Conservation (phyloP, 2,329 filamentous ascomycete species). For the Phaeosphaeriaceae sp. region DNA sequence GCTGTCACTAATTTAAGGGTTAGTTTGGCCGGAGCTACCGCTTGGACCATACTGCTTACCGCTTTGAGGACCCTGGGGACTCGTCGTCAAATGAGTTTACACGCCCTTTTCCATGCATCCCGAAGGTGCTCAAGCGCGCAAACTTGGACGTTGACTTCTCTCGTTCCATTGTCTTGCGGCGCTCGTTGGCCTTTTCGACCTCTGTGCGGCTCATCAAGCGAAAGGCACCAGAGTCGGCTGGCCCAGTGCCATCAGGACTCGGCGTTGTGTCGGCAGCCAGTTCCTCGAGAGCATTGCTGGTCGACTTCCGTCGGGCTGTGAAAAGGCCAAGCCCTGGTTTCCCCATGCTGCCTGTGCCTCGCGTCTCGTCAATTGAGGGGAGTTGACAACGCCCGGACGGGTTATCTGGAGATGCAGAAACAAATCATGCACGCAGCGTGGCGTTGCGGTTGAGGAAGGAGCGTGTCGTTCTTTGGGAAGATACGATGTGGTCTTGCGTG, state of each 20-base stretch:
- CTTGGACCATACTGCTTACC: constrained; percentile 36
- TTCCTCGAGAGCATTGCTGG: constrained; percentile 45
- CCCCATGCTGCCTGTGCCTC: constrained; percentile 27
- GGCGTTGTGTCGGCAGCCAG: constrained; percentile 17
- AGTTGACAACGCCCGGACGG: constrained; percentile 24
- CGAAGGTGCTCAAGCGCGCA: constrained; percentile 43
- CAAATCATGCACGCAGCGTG: constrained; percentile 26
- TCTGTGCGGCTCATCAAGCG: constrained; percentile 44
- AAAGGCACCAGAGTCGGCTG: constrained; percentile 37
- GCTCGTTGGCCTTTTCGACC: constrained; percentile 34
- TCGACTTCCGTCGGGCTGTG: constrained; percentile 46
- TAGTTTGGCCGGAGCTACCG: constrained; percentile 34
- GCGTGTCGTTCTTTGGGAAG: background rate
- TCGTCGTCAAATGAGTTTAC: constrained; percentile 47
- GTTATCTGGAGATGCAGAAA: constrained; percentile 19
- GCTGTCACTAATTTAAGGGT: constrained; percentile 44
- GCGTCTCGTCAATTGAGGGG: background rate
- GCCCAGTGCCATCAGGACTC: constrained; percentile 28
- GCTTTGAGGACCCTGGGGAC: constrained; percentile 44
- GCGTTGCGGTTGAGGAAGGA: constrained; percentile 8
- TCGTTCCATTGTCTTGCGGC: constrained; percentile 37
- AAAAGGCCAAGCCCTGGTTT: constrained; percentile 43
- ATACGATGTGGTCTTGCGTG: background rate
- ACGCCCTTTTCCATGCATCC: constrained; percentile 37
- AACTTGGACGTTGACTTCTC: constrained; percentile 42